Evolutionary conservation across 805 yeast species (phyloP).

Genomic region (Pichia cabralensis): DNA sequence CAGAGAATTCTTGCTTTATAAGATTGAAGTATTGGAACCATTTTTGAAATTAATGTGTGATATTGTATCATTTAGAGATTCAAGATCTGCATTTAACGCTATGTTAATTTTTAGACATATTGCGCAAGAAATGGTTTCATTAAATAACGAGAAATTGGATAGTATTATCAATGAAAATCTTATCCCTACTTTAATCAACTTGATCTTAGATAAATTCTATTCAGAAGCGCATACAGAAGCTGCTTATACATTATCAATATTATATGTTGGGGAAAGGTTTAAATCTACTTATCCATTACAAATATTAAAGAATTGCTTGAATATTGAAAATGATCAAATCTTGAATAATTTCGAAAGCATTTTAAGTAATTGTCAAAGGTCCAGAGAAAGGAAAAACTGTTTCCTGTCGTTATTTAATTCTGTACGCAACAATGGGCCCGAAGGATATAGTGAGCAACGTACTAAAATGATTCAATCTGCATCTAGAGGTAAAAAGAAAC

Average conservation of each 20-base stretch:
- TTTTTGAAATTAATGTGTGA: conserved; percentile 67
- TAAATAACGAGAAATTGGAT: conserved; percentile 64
- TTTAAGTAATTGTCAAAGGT: conserved; percentile 52
- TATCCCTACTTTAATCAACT: conserved; percentile 56
- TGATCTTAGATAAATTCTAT: conserved; percentile 66
- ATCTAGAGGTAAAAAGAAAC: conserved; percentile 8
- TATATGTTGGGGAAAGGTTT: conserved; percentile 64
- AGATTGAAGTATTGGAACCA: conserved; percentile 64
- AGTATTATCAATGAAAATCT: conserved; percentile 52
- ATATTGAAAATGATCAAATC: conserved; percentile 46
- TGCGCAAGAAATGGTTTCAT: conserved; percentile 55
- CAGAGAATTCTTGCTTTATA: conserved; percentile 54
- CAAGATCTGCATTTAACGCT: conserved; percentile 87
- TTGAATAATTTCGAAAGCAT: conserved; percentile 54
- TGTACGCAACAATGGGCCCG: conserved; percentile 38
- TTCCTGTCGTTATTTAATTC: conserved; percentile 60
- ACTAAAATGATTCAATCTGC: conserved; percentile 10
- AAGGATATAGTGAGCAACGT: conserved; percentile 9
- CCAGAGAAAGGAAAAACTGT: conserved; percentile 73
- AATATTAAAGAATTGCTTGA: conserved; percentile 41
- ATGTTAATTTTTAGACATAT: conserved; percentile 70
- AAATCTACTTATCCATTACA: conserved; percentile 63
- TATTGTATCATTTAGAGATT: conserved; percentile 74
- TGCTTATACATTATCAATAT: conserved; percentile 73
- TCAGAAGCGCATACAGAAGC: conserved; percentile 87